phyloP scores from a whole-genome alignment of 202 grass and related monocot species.

The Alloteropsis angusta region DNA sequence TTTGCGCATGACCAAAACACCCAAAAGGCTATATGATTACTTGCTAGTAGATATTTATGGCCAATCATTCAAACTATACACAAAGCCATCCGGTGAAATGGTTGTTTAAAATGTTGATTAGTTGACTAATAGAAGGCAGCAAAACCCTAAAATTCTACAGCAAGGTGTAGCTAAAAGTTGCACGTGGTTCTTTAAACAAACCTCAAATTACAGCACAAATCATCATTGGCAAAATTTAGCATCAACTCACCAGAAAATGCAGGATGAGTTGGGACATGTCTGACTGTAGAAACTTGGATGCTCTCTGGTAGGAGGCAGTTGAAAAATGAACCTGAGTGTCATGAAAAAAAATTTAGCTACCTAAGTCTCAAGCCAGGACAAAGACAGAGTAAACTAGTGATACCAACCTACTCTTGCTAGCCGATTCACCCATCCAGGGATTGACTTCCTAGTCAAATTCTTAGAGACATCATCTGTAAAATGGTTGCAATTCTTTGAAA shows the following conservation, averaged over 20 bases:
- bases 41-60: background rate
- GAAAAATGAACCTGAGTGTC: no score
- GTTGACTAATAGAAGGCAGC: background rate
- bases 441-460: slow-evolving; percentile 45
- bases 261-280: slow-evolving; percentile 48
- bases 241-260: slow-evolving; percentile 54
- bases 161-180: background rate
- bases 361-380: background rate
- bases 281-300: slow-evolving; percentile 66
- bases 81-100: background rate
- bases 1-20: background rate
- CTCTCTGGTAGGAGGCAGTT: no score
- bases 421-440: slow-evolving; percentile 83
- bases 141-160: background rate
- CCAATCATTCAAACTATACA: background rate
- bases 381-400: background rate
- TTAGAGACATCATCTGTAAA: slow-evolving; percentile 81
- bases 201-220: background rate
- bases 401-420: slow-evolving; percentile 78
- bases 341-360: no score
- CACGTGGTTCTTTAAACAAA: background rate
- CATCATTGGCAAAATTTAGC: background rate
- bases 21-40: background rate
- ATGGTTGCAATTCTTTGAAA: slow-evolving; percentile 91
- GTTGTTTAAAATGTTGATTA: background rate